Conservation (phyloP, 2,329 filamentous ascomycete genomes). For the Hawksworthiomyces lignivorus region DNA sequence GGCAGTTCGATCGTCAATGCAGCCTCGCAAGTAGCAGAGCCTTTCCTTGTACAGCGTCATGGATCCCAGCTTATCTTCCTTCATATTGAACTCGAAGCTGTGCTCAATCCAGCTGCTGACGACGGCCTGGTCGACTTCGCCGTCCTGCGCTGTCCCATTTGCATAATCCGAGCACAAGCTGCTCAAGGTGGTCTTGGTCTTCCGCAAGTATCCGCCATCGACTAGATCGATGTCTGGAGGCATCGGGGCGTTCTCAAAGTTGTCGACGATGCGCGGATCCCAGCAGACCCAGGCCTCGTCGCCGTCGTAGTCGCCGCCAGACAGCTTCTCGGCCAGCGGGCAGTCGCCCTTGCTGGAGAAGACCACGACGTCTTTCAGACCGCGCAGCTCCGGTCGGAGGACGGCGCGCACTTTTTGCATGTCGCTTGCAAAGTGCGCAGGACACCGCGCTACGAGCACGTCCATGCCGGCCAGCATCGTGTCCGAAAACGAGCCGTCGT, state of each 20-base stretch:
- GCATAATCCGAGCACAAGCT: too few species aligned
- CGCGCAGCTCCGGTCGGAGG: constrained; percentile 51
- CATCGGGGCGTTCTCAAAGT: constrained; percentile 56
- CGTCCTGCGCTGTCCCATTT: too few species aligned
- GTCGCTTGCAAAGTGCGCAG: constrained; percentile 62
- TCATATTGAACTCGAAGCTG: constrained; percentile 51
- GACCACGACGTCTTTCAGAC: constrained; percentile 70
- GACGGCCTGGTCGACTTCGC: neutral
- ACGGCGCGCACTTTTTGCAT: constrained; percentile 61
- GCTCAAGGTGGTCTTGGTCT: constrained; percentile 37
- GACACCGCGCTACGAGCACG: constrained; percentile 60
- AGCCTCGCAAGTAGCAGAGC: constrained; percentile 51
- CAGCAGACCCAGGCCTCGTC: constrained; percentile 73
- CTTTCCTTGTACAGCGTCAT: constrained; percentile 59
- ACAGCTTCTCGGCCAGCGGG: constrained; percentile 62
- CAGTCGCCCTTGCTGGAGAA: constrained; percentile 58
- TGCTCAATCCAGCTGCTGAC: constrained; percentile 41
- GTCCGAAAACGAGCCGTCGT: constrained; percentile 38
- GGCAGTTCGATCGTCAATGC: constrained; percentile 36
- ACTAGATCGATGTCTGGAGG: constrained; percentile 39
- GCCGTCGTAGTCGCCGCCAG: constrained; percentile 76
- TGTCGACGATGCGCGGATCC: constrained; percentile 56
- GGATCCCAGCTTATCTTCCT: constrained; percentile 50
- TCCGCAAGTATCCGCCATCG: constrained; percentile 39
- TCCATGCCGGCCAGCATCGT: constrained; percentile 49